Percentiles rank a stretch among this genome's conserved stretches.
These are phyloP conservation scores for Ulota crispa DNA, from an alignment of 225 moss, liverwort and hornwort genomes.

Conservation along the genomic window DNA sequence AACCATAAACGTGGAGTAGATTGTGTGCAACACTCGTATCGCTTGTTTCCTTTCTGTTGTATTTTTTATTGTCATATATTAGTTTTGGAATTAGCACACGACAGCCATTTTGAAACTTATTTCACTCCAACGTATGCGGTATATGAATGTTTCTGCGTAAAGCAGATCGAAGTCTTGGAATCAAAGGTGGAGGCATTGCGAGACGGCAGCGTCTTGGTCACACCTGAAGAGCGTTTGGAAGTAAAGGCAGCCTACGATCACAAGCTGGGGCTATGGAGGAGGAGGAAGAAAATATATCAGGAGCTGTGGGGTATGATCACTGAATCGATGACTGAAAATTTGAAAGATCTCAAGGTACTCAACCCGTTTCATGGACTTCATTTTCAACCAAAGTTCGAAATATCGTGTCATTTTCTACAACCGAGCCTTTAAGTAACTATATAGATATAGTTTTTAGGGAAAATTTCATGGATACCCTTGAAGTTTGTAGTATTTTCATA, in stretches of 20 bases:
- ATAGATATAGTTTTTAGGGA: background rate
- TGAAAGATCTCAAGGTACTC: slow-evolving; percentile 75
- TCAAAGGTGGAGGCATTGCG: slow-evolving; percentile 64
- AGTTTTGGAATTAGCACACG: background rate
- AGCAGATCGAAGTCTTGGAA: slow-evolving; percentile 66
- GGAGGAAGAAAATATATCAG: slow-evolving; percentile 84
- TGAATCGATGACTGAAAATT: slow-evolving; percentile 77
- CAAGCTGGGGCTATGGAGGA: slow-evolving; percentile 74
- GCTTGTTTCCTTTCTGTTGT: background rate
- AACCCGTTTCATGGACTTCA: background rate
- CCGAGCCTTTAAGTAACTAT: background rate
- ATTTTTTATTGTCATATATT: background rate
- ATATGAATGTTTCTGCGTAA: background rate
- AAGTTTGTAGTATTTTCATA: no score
- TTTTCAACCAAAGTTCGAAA: slow-evolving; percentile 7
- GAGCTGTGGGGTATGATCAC: slow-evolving; percentile 95
- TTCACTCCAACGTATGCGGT: background rate
- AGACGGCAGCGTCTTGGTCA: slow-evolving; percentile 67
- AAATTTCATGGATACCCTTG: no score
- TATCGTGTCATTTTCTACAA: background rate
- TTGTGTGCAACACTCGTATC: background rate
- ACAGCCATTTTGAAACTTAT: background rate
- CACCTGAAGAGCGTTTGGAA: slow-evolving; percentile 73
- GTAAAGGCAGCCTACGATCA: slow-evolving; percentile 60
- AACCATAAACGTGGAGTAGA: background rate